Percentiles rank a stretch among this genome's conserved stretches.
phyloP scores from a whole-genome alignment of 495 filamentous ascomycete genomes.

The Penicillium malachiteum region DNA sequence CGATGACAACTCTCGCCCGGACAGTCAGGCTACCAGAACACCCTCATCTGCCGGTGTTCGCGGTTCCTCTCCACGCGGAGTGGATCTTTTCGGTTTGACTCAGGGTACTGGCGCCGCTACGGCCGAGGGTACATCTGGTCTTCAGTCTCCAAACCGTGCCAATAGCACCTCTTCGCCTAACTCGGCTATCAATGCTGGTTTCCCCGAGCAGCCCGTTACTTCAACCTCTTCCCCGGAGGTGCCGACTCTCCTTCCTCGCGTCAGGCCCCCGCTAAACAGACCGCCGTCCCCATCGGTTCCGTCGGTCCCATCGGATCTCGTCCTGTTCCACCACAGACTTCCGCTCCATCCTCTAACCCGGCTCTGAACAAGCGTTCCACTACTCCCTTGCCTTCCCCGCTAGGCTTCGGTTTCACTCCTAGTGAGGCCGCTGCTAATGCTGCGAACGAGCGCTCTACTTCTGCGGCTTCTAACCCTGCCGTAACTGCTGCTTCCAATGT shows the following conservation, averaged over 20 bases:
- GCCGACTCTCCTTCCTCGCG: slow-evolving; percentile 79
- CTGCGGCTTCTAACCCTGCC: slow-evolving; percentile 60
- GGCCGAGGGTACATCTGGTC: slow-evolving; percentile 40
- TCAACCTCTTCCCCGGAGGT: slow-evolving; percentile 87
- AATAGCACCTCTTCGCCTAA: slow-evolving; percentile 84
- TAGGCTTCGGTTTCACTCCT: slow-evolving; percentile 70
- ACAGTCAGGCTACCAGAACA: slow-evolving; percentile 56
- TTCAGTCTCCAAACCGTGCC: slow-evolving; percentile 71
- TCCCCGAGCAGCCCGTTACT: slow-evolving; percentile 74
- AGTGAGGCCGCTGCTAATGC: slow-evolving; percentile 45
- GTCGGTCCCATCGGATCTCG: slow-evolving; percentile 95
- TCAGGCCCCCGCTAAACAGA: slow-evolving; percentile 51
- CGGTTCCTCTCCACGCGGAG: slow-evolving; percentile 60
- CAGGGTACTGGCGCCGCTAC: slow-evolving; percentile 39
- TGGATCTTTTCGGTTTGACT: slow-evolving; percentile 60
- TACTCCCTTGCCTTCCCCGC: slow-evolving; percentile 84
- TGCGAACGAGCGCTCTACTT: slow-evolving; percentile 58
- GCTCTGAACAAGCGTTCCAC: slow-evolving; percentile 81
- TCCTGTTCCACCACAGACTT: slow-evolving; percentile 54
- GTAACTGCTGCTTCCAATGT: slow-evolving; percentile 30
- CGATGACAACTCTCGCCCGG: slow-evolving; percentile 63
- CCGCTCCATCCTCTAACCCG: slow-evolving; percentile 55
- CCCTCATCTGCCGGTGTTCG: slow-evolving; percentile 49
- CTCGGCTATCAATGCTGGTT: slow-evolving; percentile 62
- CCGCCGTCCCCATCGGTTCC: slow-evolving; percentile 55